Conservation (phyloP, 208 protist species). For the Crithidia fasciculata region DNA sequence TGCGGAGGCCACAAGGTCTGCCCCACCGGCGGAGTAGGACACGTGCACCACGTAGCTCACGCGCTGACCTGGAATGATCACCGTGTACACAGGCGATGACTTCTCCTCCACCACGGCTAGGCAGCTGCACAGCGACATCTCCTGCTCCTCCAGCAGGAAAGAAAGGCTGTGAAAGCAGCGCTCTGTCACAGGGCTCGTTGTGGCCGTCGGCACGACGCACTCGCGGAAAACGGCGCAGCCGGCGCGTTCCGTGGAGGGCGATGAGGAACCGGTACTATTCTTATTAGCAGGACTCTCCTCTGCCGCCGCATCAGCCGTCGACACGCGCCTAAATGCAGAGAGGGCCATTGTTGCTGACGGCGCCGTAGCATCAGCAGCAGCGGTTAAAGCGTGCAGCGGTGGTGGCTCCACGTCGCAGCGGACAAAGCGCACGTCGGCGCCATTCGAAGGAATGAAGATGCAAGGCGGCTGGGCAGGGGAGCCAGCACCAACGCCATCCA, state of each 20-base stretch:
- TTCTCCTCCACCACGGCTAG: constrained; percentile 19
- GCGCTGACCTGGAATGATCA: constrained; percentile 5
- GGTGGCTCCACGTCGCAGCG: constrained; percentile 45
- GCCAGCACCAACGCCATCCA: constrained; percentile 13
- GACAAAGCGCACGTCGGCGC: constrained; percentile 41
- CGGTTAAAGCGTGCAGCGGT: too few relatives aligned
- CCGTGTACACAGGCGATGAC: constrained; percentile 13
- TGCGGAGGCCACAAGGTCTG: constrained; percentile 6
- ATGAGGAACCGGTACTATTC: neutral
- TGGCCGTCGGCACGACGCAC: constrained; percentile 34
- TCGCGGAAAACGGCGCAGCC: constrained; percentile 44
- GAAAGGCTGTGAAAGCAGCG: constrained; percentile 40
- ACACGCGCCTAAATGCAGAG: constrained; percentile 59
- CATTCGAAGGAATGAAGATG: constrained; percentile 33
- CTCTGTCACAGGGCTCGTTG: neutral
- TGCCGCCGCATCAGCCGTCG: neutral
- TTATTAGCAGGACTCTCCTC: neutral
- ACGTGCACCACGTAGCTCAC: constrained; percentile 24
- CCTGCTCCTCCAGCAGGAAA: neutral
- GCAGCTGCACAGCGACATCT: neutral
- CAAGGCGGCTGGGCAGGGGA: constrained; percentile 24
- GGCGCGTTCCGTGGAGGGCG: neutral
- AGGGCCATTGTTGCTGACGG: constrained; percentile 57
- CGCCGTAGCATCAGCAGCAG: constrained; percentile 32
- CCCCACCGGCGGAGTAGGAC: neutral